phyloP scores from a whole-genome alignment of 441 rosid species.

The Dalechampia spathulata region DNA sequence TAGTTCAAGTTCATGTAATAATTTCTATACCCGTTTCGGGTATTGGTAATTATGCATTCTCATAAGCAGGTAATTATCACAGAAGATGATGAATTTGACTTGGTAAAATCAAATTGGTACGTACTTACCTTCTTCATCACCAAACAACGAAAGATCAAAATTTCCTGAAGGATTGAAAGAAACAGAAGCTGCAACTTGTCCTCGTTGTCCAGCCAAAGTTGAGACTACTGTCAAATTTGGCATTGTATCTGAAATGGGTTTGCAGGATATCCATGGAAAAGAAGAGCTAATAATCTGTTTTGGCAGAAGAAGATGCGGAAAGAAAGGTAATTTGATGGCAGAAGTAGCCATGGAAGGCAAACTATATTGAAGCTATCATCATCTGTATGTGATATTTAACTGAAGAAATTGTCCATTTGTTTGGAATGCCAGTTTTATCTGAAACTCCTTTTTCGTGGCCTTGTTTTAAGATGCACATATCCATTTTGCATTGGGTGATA shows the following conservation, averaged over 20 bases:
- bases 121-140: conserved; percentile 39
- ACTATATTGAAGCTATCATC: neutral
- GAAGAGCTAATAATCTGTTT: conserved; percentile 19
- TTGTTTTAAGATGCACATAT: neutral
- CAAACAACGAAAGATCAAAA: conserved; percentile 56
- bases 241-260: conserved; percentile 21
- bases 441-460: neutral
- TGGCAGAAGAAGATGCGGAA: conserved; percentile 28
- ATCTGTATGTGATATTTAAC: neutral
- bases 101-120: neutral
- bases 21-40: too few relatives aligned
- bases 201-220: conserved; percentile 15
- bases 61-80: too few relatives aligned
- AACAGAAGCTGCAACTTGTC: conserved; percentile 45
- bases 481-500: neutral
- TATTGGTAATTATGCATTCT: too few relatives aligned
- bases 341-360: conserved; percentile 37
- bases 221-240: conserved; percentile 1
- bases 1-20: too few relatives aligned
- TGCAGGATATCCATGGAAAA: conserved; percentile 29
- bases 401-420: too few relatives aligned
- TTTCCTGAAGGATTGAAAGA: conserved; percentile 79
- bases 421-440: neutral
- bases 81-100: neutral
- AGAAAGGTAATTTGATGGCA: conserved; percentile 22